Evolutionary conservation across 352 stramenopile species (phyloP).

Genomic region (Phytophthora idaei): DNA sequence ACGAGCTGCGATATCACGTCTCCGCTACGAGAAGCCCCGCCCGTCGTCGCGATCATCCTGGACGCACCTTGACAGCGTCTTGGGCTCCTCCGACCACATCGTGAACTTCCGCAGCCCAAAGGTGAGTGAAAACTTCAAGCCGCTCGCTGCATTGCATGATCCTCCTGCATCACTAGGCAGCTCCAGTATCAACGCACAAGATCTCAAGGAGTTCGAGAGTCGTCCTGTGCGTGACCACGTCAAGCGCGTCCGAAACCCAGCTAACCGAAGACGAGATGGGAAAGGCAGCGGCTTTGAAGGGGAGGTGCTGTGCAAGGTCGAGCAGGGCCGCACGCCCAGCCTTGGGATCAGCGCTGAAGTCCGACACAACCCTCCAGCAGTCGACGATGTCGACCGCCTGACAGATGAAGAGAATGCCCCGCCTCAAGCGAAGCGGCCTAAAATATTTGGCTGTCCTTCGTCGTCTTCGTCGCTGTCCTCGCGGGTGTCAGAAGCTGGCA

Average conservation of each 20-base stretch:
- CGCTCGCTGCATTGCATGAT: conserved; percentile 39
- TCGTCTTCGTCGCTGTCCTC: conserved; percentile 28
- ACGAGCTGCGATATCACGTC: neutral
- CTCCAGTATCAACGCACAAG: conserved; percentile 16
- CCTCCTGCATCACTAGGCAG: conserved; percentile 2
- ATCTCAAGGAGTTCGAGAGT: conserved; percentile 57
- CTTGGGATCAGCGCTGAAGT: conserved; percentile 9
- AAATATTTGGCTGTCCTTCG: conserved; percentile 18
- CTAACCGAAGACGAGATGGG: conserved; percentile 54
- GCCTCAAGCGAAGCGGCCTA: conserved; percentile 29
- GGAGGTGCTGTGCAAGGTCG: conserved; percentile 64
- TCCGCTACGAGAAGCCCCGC: conserved; percentile 44
- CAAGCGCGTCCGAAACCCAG: conserved; percentile 62
- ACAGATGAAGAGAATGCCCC: conserved; percentile 31
- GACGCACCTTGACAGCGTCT: conserved; percentile 68
- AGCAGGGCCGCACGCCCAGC: conserved; percentile 28
- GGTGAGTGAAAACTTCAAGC: conserved; percentile 79
- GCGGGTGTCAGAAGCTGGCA: conserved; percentile 22
- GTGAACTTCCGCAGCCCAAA: conserved; percentile 82
- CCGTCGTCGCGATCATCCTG: conserved; percentile 54
- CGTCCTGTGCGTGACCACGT: conserved; percentile 41
- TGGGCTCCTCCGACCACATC: conserved; percentile 73
- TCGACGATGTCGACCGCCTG: conserved; percentile 13
- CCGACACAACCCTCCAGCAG: conserved; percentile 4
- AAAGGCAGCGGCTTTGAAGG: conserved; percentile 73